Evolutionary conservation across 78 protist species (phyloP).

Genomic region (Cavenderia fasciculata): DNA sequence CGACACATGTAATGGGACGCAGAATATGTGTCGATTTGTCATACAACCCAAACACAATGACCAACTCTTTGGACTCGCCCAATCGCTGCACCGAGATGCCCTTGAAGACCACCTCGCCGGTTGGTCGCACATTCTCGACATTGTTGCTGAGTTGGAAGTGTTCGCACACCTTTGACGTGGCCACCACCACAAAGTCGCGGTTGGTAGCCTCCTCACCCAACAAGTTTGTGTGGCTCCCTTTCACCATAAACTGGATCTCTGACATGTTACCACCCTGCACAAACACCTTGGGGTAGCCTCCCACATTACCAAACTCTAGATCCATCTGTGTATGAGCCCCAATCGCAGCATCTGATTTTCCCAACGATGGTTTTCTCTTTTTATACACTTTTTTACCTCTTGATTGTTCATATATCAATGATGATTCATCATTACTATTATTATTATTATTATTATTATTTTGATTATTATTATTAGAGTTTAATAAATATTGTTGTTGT

Average conservation of each 20-base stretch:
- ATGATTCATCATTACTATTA: no score
- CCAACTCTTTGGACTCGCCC: constrained; percentile 12
- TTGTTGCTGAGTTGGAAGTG: constrained; percentile 15
- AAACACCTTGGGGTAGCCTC: no score
- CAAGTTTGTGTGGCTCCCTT: background rate
- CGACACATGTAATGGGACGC: background rate
- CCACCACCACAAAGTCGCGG: background rate
- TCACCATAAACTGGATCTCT: background rate
- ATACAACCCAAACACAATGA: background rate
- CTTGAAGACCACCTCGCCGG: constrained; percentile 12
- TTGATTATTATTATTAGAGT: no score
- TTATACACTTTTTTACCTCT: no score
- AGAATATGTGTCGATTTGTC: constrained; percentile 3
- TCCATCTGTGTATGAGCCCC: no score
- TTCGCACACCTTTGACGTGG: constrained; percentile 13
- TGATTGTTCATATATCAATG: no score
- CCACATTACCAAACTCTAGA: no score
- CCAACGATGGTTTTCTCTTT: no score
- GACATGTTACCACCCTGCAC: constrained; percentile 29
- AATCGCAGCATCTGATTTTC: no score
- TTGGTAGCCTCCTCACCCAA: constrained; percentile 7
- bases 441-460: no score
- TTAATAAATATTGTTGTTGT: no score
- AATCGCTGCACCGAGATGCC: constrained; percentile 1
- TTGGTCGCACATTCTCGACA: background rate